phyloP scores from a whole-genome alignment of 2,329 filamentous ascomycete genomes.

The Dendrostoma leiphaemia region DNA sequence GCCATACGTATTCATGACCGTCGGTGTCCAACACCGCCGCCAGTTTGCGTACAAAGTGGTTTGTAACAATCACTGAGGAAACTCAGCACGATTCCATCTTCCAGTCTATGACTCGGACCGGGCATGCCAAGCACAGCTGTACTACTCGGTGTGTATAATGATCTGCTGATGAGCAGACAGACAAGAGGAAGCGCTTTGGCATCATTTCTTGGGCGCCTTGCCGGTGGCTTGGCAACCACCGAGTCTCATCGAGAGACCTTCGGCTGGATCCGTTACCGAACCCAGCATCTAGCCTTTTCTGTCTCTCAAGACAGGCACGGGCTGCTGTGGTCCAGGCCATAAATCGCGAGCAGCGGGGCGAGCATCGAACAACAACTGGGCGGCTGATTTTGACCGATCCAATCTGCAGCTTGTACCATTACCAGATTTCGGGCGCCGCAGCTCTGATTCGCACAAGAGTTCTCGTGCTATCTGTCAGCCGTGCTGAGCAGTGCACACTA shows the following conservation, averaged over 20 bases:
- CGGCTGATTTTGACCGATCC: background rate
- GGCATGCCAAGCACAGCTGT: too few species aligned
- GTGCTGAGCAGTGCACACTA: background rate
- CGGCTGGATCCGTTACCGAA: background rate
- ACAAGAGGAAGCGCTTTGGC: background rate
- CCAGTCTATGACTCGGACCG: constrained; percentile 4
- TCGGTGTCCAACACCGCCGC: too few species aligned
- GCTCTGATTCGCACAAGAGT: too few species aligned
- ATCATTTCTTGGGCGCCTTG: constrained; percentile 7
- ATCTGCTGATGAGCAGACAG: background rate
- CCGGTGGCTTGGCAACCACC: background rate
- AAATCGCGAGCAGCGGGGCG: too few species aligned
- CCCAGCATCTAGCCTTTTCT: background rate
- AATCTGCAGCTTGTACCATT: background rate
- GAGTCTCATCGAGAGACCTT: background rate
- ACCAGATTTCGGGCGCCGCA: too few species aligned
- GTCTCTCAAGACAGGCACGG: background rate
- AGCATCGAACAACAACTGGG: background rate
- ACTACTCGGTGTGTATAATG: too few species aligned
- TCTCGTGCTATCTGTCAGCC: too few species aligned
- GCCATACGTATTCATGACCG: too few species aligned
- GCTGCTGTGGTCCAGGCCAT: background rate
- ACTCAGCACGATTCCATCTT: background rate
- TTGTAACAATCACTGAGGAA: constrained; percentile 1
- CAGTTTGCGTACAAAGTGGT: too few species aligned